Evolutionary conservation across 768 basidiomycete species (phyloP), one percentile per base, ranked within the genome.

Genomic region (Amanita rimosa): DNA sequence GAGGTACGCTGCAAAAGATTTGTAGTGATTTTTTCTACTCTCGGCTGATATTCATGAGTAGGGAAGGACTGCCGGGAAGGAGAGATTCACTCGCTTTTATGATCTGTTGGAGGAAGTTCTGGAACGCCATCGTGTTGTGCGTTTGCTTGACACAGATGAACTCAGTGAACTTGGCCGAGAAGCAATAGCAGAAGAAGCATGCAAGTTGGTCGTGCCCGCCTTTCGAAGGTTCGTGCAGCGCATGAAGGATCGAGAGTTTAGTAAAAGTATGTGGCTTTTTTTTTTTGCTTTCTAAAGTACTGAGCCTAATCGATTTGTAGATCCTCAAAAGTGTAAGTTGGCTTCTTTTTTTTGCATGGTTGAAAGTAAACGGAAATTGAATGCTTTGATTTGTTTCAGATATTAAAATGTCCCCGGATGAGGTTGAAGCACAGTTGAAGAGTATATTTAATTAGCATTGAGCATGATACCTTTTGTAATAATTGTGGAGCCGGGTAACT

Each of bases 31-130:
- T 31, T 31, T 11, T 31, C 11, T 29, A 27, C 29, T 29, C 3
- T 29, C 6, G 8, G 16, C 29, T 42, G 26, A 33, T 26, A 7
- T 22, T 7, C 14, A 16, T 26, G 56, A 5, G 10, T 66, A 62
- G 6, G 72, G 72, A 22, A 78, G 77, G 63, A 70, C 74, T 3
- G 78, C 77, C 3, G 77, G 77, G 13, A 91, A 91, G 65, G 88
- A 90, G 64, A 87, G 83, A 63, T 84, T 86, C 60, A 86, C 81
- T 27, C 69, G 79, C 49, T 92, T 92, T 64, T 91, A 83, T 55
- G 85, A 88, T 54, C 59, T 85, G 34, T 64, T 91, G 53, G 89
- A 91, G 24, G 89, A 90, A 57, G 74, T 87, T 17, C 68, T 79
- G 43, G 88, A 91, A 59, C 65, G 88, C 39, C 89, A 92, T 62